phyloP scores from a whole-genome alignment of 2,329 filamentous ascomycete genomes.

The Chrysoporthe deuterocubensis region DNA sequence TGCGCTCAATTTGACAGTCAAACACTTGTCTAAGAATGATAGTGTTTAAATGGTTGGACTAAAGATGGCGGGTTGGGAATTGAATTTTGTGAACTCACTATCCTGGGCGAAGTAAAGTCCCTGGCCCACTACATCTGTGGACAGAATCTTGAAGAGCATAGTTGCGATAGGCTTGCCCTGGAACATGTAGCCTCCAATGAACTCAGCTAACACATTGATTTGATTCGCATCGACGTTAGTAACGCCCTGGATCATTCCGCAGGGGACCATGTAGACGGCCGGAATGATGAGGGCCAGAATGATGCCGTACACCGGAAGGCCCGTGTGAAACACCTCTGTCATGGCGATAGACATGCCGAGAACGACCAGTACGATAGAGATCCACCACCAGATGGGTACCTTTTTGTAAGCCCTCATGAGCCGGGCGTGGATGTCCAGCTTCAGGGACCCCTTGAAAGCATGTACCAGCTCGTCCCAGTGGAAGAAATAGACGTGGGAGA shows the following conservation, averaged over 20 bases:
- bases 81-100: slow-evolving; percentile 26
- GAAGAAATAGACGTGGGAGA: slow-evolving; percentile 61
- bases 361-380: slow-evolving; percentile 37
- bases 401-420: slow-evolving; percentile 45
- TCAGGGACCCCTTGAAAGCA: slow-evolving; percentile 35
- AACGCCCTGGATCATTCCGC: slow-evolving; percentile 52
- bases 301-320: slow-evolving; percentile 49
- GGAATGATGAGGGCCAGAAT: slow-evolving; percentile 49
- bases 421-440: slow-evolving; percentile 47
- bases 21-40: neutral
- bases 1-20: neutral
- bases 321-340: slow-evolving; percentile 50
- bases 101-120: slow-evolving; percentile 52
- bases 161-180: slow-evolving; percentile 51
- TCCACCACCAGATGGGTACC: slow-evolving; percentile 53
- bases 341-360: slow-evolving; percentile 43
- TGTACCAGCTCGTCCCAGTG: slow-evolving; percentile 58
- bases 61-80: neutral
- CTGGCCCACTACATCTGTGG: slow-evolving; percentile 46
- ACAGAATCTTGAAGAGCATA: slow-evolving; percentile 49
- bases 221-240: slow-evolving; percentile 55
- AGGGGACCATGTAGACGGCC: slow-evolving; percentile 49
- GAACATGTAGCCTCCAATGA: slow-evolving; percentile 53
- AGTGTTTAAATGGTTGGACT: too few species aligned
- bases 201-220: slow-evolving; percentile 51